These are phyloP conservation scores for Aphanomyces cochlioides DNA, from an alignment of 352 stramenopile species.

Conservation along the genomic window DNA sequence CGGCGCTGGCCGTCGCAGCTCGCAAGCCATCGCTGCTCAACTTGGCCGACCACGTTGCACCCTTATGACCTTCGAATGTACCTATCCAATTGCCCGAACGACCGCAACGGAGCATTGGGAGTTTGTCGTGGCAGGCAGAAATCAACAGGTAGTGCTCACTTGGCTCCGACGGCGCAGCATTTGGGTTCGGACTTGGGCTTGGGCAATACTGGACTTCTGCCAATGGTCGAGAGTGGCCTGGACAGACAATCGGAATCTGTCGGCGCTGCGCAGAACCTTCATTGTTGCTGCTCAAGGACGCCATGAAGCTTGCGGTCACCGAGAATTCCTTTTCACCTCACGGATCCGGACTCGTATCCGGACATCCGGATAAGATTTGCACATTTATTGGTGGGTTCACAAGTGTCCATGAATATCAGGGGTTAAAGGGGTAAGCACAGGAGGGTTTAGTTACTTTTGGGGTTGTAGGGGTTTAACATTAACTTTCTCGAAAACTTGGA, in stretches of 20 bases:
- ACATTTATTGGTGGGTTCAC: too few relatives aligned
- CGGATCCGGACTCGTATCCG: too few relatives aligned
- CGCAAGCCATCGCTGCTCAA: slow-evolving; percentile 81
- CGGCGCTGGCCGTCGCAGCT: slow-evolving; percentile 87
- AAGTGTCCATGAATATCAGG: too few relatives aligned
- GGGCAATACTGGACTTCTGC: slow-evolving; percentile 73
- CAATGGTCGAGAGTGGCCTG: slow-evolving; percentile 75
- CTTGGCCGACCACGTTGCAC: slow-evolving; percentile 89
- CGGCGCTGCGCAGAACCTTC: slow-evolving; percentile 35
- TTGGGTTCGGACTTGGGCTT: slow-evolving; percentile 36
- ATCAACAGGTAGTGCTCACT: slow-evolving; percentile 56
- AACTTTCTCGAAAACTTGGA: too few relatives aligned
- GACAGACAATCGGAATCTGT: slow-evolving; percentile 85
- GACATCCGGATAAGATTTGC: too few relatives aligned
- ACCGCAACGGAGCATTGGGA: slow-evolving; percentile 81
- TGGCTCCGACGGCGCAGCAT: neutral
- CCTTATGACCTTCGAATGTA: slow-evolving; percentile 97
- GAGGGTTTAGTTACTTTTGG: too few relatives aligned
- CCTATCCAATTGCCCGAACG: slow-evolving; percentile 94
- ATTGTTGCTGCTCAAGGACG: too few relatives aligned
- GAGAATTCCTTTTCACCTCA: too few relatives aligned
- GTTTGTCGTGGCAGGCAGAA: slow-evolving; percentile 84
- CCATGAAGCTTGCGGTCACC: too few relatives aligned
- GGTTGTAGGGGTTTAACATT: too few relatives aligned
- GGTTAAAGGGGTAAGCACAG: too few relatives aligned